These are phyloP conservation scores for Puya raimondii DNA, from an alignment of 176 grass and related monocot species.

Conservation along the genomic window DNA sequence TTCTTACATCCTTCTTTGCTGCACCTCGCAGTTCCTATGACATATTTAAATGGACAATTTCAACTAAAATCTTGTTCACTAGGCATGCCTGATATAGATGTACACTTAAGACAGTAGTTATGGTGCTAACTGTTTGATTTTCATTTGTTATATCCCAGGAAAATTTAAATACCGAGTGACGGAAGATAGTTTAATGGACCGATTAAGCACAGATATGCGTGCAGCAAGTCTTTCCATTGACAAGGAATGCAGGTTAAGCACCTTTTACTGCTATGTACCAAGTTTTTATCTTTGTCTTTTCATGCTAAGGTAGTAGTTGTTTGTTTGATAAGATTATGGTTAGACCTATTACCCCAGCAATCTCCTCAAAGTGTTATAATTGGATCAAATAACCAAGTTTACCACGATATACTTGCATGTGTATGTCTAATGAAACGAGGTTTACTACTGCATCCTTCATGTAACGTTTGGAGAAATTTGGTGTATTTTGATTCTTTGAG, in stretches of 20 bases:
- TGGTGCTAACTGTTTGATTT: background rate
- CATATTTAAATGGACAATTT: background rate
- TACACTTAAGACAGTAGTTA: background rate
- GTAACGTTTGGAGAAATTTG: no score
- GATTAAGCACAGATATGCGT: conserved; percentile 65
- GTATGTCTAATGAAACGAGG: no score
- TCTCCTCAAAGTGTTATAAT: background rate
- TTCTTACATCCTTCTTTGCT: background rate
- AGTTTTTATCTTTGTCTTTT: conserved; percentile 16
- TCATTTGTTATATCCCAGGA: conserved; percentile 27
- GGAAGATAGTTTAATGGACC: conserved; percentile 52
- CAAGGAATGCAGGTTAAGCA: conserved; percentile 56
- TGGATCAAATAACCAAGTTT: background rate
- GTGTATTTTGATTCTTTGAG: no score
- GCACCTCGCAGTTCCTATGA: background rate
- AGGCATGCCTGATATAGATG: background rate
- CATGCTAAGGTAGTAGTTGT: background rate
- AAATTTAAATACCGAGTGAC: conserved; percentile 51
- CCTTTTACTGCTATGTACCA: conserved; percentile 11
- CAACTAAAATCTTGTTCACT: background rate
- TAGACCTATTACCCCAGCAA: background rate
- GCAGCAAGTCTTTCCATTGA: conserved; percentile 46
- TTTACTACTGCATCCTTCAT: no score
- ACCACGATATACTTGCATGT: no score
- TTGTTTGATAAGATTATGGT: background rate